Conservation (phyloP, 1,139 yeast species). For the Debaryomyces nepalensis region DNA sequence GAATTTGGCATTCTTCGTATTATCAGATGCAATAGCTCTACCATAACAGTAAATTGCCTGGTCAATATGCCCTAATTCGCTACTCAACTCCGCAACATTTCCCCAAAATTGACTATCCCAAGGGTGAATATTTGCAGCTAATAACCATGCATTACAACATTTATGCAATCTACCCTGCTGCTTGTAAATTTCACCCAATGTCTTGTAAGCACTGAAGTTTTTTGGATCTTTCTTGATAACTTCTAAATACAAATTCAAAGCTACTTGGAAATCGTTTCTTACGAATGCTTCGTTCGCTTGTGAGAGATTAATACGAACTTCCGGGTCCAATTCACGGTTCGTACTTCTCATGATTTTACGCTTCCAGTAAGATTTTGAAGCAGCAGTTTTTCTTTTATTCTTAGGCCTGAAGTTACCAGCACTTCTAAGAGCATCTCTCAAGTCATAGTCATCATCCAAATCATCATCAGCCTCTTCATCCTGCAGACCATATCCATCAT, state of each 20-base stretch:
- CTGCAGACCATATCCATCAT: slow-evolving; percentile 24
- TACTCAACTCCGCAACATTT: slow-evolving; percentile 76
- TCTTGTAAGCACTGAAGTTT: slow-evolving; percentile 81
- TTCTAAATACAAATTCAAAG: slow-evolving; percentile 68
- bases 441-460: slow-evolving; percentile 50
- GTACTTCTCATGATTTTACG: slow-evolving; percentile 42
- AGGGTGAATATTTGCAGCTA: slow-evolving; percentile 83
- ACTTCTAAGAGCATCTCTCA: slow-evolving; percentile 65
- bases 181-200: slow-evolving; percentile 82
- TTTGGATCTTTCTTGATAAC: slow-evolving; percentile 78
- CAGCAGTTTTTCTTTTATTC: slow-evolving; percentile 39
- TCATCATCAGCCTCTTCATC: slow-evolving; percentile 40
- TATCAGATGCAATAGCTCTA: slow-evolving; percentile 66
- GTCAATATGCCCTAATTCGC: slow-evolving; percentile 68
- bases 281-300: slow-evolving; percentile 84
- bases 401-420: slow-evolving; percentile 63
- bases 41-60: slow-evolving; percentile 87
- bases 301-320: slow-evolving; percentile 65
- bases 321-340: slow-evolving; percentile 65
- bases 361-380: slow-evolving; percentile 37
- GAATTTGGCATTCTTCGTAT: slow-evolving; percentile 54
- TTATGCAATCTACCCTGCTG: slow-evolving; percentile 67
- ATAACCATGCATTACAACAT: slow-evolving; percentile 80
- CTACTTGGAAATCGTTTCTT: slow-evolving; percentile 62
- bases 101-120: slow-evolving; percentile 85